Evolutionary conservation across 192 early-diverging fungal species (phyloP).

Genomic region (Coemansia sp.): DNA sequence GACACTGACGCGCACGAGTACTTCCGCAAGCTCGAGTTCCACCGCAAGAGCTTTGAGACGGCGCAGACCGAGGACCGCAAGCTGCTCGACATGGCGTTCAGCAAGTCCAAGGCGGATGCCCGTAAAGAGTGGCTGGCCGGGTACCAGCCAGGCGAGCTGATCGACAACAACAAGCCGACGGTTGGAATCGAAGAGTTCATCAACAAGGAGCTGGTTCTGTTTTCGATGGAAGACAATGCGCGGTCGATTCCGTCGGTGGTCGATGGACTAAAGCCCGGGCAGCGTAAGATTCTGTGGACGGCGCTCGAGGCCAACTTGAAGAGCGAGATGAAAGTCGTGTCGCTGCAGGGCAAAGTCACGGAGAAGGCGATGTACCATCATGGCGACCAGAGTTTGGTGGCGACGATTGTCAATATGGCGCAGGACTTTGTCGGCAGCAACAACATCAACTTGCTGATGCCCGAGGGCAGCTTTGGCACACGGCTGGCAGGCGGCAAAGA

Average conservation of each 20-base stretch:
- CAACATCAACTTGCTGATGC: slow-evolving; percentile 84
- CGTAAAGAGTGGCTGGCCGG: slow-evolving; percentile 91
- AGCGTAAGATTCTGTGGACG: slow-evolving; percentile 90
- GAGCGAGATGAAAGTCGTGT: slow-evolving; percentile 84
- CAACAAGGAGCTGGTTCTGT: slow-evolving; percentile 92
- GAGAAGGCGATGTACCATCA: slow-evolving; percentile 94
- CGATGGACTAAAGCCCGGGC: slow-evolving; percentile 96
- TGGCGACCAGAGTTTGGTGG: slow-evolving; percentile 78
- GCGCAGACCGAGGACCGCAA: slow-evolving; percentile 61
- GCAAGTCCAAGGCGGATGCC: slow-evolving; percentile 88
- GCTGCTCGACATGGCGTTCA: slow-evolving; percentile 97
- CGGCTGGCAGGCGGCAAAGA: slow-evolving; percentile 88
- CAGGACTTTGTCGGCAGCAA: slow-evolving; percentile 95
- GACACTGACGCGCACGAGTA: slow-evolving; percentile 86
- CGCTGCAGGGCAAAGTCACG: slow-evolving; percentile 84
- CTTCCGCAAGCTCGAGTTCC: slow-evolving; percentile 77
- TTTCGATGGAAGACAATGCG: slow-evolving; percentile 91
- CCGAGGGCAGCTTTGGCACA: slow-evolving; percentile 91
- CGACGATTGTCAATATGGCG: slow-evolving; percentile 90
- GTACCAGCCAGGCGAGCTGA: slow-evolving; percentile 83
- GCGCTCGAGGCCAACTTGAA: slow-evolving; percentile 81
- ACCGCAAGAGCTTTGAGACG: slow-evolving; percentile 75
- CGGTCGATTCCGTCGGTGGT: slow-evolving; percentile 93
- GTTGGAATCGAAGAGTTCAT: slow-evolving; percentile 91
- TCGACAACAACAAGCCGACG: slow-evolving; percentile 75